Evolutionary conservation across 495 filamentous ascomycete species (phyloP).

Genomic region (Penicillium simplicissimum): DNA sequence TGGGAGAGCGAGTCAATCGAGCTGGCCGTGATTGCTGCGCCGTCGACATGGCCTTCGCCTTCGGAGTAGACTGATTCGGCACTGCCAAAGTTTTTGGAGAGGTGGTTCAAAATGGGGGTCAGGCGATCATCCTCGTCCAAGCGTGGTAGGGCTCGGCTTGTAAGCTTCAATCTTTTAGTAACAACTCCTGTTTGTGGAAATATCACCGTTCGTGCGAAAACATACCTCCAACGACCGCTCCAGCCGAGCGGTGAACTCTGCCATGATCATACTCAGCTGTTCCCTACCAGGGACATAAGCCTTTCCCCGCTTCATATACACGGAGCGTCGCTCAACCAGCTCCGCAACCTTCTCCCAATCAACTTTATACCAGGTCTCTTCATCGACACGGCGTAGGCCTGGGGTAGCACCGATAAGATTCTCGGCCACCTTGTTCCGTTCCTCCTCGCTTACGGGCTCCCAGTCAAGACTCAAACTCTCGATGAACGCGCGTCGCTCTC

Average conservation of each 20-base stretch:
- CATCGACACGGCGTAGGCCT: constrained; percentile 59
- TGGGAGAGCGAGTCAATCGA: constrained; percentile 79
- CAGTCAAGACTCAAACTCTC: constrained; percentile 73
- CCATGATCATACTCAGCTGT: constrained; percentile 83
- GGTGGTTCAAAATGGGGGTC: constrained; percentile 87
- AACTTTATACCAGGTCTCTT: constrained; percentile 91
- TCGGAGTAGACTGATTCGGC: constrained; percentile 78
- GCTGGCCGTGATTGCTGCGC: constrained; percentile 73
- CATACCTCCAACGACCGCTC: constrained; percentile 79
- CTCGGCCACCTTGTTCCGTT: constrained; percentile 58
- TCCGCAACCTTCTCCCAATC: constrained; percentile 94
- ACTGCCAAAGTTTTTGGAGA: constrained; percentile 88
- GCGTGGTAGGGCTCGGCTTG: constrained; percentile 83
- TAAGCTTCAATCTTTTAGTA: constrained; percentile 54
- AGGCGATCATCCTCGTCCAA: constrained; percentile 97
- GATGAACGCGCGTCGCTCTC: constrained; percentile 76
- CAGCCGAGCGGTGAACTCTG: constrained; percentile 75
- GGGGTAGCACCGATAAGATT: constrained; percentile 55
- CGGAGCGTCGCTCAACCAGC: constrained; percentile 74
- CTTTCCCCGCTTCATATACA: constrained; percentile 76
- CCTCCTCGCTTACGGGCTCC: constrained; percentile 77
- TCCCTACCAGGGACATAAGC: constrained; percentile 89
- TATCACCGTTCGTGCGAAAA: constrained; percentile 2
- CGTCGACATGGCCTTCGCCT: constrained; percentile 55
- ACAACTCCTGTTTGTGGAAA: neutral